phyloP scores from a whole-genome alignment of 1,284 basidiomycete species.

The Athelia psychrophila region DNA sequence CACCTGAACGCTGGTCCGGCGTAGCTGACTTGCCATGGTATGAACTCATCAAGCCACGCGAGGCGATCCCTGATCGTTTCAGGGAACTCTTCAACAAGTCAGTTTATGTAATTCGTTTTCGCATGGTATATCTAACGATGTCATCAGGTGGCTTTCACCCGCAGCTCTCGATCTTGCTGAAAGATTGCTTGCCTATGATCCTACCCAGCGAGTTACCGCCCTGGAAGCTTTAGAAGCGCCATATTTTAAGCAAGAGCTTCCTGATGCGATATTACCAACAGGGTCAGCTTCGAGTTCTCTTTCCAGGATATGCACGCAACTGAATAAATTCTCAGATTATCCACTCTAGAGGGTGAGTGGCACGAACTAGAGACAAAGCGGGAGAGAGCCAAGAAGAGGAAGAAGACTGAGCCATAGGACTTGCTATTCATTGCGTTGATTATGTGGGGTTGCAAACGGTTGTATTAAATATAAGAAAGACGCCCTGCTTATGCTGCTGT shows the following conservation, averaged over 20 bases:
- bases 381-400: constrained; percentile 75
- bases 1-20: constrained; percentile 79
- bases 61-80: constrained; percentile 70
- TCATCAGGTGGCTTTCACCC: constrained; percentile 73
- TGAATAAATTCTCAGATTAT: constrained; percentile 45
- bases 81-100: constrained; percentile 79
- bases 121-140: constrained; percentile 5
- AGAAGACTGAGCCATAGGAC: constrained; percentile 40
- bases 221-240: constrained; percentile 74
- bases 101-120: constrained; percentile 20
- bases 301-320: constrained; percentile 13
- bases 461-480: neutral
- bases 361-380: constrained; percentile 90
- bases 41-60: constrained; percentile 92
- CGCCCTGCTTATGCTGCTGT: constrained; percentile 16
- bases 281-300: constrained; percentile 55
- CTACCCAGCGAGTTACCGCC: constrained; percentile 75
- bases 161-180: constrained; percentile 86
- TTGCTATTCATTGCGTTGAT: constrained; percentile 2
- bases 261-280: constrained; percentile 69
- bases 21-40: constrained; percentile 92
- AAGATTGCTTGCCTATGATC: constrained; percentile 81
- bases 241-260: constrained; percentile 85
- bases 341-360: constrained; percentile 88
- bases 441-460: neutral